Conservation (phyloP, 2,329 filamentous ascomycete genomes). For the Aureobasidium melanogenum region DNA sequence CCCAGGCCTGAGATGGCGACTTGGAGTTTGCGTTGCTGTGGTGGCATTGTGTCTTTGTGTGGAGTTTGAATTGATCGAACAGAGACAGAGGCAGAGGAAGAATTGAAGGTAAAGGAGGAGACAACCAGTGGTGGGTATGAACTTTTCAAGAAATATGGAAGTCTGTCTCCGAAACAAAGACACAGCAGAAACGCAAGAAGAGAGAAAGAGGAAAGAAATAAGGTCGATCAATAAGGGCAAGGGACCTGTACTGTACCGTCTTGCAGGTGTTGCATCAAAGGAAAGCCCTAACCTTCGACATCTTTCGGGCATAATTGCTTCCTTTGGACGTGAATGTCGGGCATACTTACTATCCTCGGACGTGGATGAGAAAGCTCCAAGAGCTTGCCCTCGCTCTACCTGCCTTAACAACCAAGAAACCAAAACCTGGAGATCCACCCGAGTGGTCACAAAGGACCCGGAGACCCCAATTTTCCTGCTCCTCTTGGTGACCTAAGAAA, state of each 20-base stretch:
- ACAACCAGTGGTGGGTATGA: too few relatives aligned
- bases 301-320: not conserved
- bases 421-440: not conserved
- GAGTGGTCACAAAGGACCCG: not conserved
- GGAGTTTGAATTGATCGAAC: too few relatives aligned
- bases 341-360: not conserved
- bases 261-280: too few relatives aligned
- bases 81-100: too few relatives aligned
- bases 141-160: not conserved
- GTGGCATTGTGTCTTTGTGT: too few relatives aligned
- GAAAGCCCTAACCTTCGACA: too few relatives aligned
- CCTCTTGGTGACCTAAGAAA: not conserved
- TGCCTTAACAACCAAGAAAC: not conserved
- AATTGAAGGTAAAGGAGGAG: too few relatives aligned
- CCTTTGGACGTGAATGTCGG: not conserved
- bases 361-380: too few relatives aligned
- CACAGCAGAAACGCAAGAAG: not conserved
- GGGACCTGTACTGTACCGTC: not conserved
- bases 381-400: not conserved
- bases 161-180: not conserved
- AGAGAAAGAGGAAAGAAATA: not conserved
- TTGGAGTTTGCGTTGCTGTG: constrained; percentile 30
- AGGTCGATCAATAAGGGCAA: not conserved
- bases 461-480: not conserved
- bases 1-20: constrained; percentile 40